phyloP scores from a whole-genome alignment of 768 basidiomycete species.

The Clavaria fumosa region DNA sequence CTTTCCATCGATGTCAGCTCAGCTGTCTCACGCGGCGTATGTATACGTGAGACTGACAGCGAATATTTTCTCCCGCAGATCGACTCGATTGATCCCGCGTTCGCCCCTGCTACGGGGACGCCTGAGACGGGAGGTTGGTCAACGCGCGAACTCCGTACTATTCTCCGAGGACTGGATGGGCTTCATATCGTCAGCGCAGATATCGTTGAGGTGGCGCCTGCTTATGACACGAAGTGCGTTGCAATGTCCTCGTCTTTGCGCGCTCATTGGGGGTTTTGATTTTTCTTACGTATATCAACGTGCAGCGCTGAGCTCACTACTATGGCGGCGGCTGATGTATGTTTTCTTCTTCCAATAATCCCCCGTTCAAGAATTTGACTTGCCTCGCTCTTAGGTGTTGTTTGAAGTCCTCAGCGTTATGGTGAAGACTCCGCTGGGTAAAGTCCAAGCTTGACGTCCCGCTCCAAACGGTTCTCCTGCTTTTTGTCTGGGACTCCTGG shows the following conservation, averaged over 20 bases:
- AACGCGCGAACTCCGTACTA: constrained; percentile 64
- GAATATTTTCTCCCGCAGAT: too few relatives aligned
- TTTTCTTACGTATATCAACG: too few relatives aligned
- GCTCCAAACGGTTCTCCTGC: too few relatives aligned
- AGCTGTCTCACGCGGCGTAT: constrained; percentile 1
- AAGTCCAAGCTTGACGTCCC: too few relatives aligned
- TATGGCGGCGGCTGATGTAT: constrained; percentile 28
- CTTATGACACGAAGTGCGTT: constrained; percentile 57
- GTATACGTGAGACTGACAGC: constrained; percentile 1
- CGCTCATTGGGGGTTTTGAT: too few relatives aligned
- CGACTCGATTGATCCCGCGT: constrained; percentile 67
- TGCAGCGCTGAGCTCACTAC: constrained; percentile 20
- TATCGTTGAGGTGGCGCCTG: constrained; percentile 75
- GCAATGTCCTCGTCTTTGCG: too few relatives aligned
- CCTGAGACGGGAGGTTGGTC: constrained; percentile 81
- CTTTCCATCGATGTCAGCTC: constrained; percentile 56
- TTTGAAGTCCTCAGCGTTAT: constrained; percentile 67
- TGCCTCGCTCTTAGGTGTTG: constrained; percentile 31
- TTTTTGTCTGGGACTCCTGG: too few relatives aligned
- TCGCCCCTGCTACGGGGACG: constrained; percentile 74
- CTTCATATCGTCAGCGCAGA: constrained; percentile 68
- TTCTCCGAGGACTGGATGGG: constrained; percentile 61
- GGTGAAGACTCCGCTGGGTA: constrained; percentile 67
- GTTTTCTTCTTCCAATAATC: constrained; percentile 5
- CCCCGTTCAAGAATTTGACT: not conserved